phyloP scores from a whole-genome alignment of 345 rosid species.

The Toxicodendron radicans region DNA sequence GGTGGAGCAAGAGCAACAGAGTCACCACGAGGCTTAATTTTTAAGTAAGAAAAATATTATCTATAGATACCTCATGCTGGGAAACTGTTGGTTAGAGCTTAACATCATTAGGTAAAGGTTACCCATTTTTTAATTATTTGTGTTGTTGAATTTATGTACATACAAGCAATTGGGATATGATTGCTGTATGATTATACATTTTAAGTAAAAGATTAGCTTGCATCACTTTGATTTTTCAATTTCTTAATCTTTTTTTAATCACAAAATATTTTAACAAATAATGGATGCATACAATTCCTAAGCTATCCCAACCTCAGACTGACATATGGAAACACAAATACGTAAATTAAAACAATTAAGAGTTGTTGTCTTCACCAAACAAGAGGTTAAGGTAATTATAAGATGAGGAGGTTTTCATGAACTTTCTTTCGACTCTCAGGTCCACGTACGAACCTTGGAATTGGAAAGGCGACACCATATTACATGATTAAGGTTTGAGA shows the following conservation, averaged over 20 bases:
- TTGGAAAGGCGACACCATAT: too few species aligned
- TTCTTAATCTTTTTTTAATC: too few species aligned
- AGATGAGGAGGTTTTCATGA: too few species aligned
- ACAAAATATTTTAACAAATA: slow-evolving; percentile 10
- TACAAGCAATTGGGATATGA: slow-evolving; percentile 30
- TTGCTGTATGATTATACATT: slow-evolving; percentile 20
- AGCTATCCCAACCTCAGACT: not conserved
- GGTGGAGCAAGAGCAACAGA: slow-evolving; percentile 26
- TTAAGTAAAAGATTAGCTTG: slow-evolving; percentile 15
- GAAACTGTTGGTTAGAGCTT: slow-evolving; percentile 32
- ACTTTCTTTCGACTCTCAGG: too few species aligned
- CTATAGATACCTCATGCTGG: slow-evolving; percentile 2
- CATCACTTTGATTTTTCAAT: too few species aligned
- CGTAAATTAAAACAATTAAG: too few species aligned
- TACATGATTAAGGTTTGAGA: not conserved
- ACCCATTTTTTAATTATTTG: slow-evolving; percentile 12
- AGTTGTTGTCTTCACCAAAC: too few species aligned
- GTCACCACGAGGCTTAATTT: slow-evolving; percentile 26
- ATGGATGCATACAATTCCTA: not conserved
- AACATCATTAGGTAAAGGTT: slow-evolving; percentile 45
- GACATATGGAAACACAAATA: slow-evolving; percentile 2
- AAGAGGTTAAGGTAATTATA: too few species aligned
- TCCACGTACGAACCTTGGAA: too few species aligned
- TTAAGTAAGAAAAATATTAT: slow-evolving; percentile 19
- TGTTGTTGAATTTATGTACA: slow-evolving; percentile 24